phyloP scores from a whole-genome alignment of 176 grass and related monocot genomes.

The Canna indica region DNA sequence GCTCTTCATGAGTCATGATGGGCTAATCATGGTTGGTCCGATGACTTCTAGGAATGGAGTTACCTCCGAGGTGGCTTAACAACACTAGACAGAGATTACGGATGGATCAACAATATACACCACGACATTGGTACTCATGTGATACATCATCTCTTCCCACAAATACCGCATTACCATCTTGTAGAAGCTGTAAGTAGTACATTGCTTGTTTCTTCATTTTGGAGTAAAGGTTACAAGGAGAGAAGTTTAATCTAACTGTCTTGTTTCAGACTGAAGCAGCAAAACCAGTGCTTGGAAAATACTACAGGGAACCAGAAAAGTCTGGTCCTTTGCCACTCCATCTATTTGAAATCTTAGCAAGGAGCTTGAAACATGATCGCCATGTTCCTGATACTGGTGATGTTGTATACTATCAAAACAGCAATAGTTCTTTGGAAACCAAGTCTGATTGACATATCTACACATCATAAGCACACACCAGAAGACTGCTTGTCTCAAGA shows the following conservation, averaged over 20 bases:
- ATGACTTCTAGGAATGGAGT: constrained; percentile 60
- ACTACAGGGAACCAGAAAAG: constrained; percentile 64
- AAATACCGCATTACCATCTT: constrained; percentile 91
- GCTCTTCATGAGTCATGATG: no score
- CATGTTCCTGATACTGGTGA: constrained; percentile 74
- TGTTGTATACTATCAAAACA: constrained; percentile 75
- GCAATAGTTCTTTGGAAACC: constrained; percentile 13
- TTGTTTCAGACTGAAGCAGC: constrained; percentile 58
- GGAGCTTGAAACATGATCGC: constrained; percentile 57
- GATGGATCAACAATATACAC: constrained; percentile 91
- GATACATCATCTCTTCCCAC: constrained; percentile 91
- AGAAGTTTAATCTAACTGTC: background rate
- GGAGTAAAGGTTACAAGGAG: background rate
- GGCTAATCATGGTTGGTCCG: background rate
- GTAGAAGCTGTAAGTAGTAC: constrained; percentile 62
- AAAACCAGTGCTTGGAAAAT: constrained; percentile 64
- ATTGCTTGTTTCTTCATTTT: background rate
- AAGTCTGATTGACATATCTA: constrained; percentile 11
- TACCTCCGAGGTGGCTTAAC: constrained; percentile 81
- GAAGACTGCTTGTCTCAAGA: background rate
- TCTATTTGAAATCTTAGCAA: constrained; percentile 46
- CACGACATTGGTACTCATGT: constrained; percentile 96
- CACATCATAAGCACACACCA: background rate
- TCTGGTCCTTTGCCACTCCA: constrained; percentile 65
- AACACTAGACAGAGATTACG: constrained; percentile 80